A percentile compares a stretch with the other conserved stretches of the same genome.
Conservation (phyloP, 2,329 filamentous ascomycete genomes). For the Cyphellophora attinorum region DNA sequence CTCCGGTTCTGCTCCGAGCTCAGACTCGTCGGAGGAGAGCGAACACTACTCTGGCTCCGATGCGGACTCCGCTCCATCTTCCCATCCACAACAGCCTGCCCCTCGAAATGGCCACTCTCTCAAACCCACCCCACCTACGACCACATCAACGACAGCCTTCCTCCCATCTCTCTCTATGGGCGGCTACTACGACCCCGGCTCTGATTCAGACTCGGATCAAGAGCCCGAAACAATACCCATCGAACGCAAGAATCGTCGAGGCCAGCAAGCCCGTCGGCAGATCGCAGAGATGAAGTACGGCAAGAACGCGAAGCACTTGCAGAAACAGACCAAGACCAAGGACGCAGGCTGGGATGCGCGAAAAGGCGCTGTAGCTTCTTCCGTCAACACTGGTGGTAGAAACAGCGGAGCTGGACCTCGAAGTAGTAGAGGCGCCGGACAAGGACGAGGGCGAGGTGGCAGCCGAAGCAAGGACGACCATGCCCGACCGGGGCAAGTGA, state of each 20-base stretch:
- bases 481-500: conserved; percentile 7
- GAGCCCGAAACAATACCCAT: conserved; percentile 29
- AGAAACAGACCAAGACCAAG: conserved; percentile 30
- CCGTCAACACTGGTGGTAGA: neutral
- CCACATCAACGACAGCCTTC: conserved; percentile 40
- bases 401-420: conserved; percentile 1
- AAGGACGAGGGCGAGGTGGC: conserved; percentile 9
- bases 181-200: conserved; percentile 55
- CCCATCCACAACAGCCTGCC: neutral
- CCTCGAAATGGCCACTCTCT: neutral
- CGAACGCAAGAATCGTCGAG: conserved; percentile 46
- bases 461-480: conserved; percentile 18
- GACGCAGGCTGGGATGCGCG: conserved; percentile 51
- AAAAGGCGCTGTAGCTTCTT: conserved; percentile 39
- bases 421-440: conserved; percentile 1
- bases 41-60: neutral
- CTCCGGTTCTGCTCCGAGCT: neutral
- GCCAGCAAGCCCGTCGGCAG: conserved; percentile 51
- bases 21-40: neutral
- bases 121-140: neutral
- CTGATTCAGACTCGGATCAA: conserved; percentile 44
- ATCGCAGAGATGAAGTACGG: conserved; percentile 56
- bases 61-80: neutral
- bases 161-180: conserved; percentile 52
- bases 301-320: conserved; percentile 47